These are phyloP conservation scores for Ormosia emarginata DNA, from an alignment of 306 rosid species.

Conservation along the genomic window DNA sequence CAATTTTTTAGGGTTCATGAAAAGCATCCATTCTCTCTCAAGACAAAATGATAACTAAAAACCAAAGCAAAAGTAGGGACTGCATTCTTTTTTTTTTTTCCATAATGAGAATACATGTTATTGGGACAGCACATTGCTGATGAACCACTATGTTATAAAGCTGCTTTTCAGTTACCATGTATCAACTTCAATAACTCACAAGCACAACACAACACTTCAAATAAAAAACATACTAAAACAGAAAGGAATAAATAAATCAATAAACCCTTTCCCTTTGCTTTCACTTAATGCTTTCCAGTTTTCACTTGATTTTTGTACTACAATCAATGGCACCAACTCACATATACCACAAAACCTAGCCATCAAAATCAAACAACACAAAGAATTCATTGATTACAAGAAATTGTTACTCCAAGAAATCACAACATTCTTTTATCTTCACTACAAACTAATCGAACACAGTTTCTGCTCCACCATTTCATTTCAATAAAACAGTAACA, in stretches of 20 bases:
- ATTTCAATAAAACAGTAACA: conserved; percentile 12
- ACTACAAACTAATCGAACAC: not conserved
- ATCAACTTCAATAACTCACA: not conserved
- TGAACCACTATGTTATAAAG: not conserved
- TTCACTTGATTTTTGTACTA: not conserved
- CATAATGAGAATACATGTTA: not conserved
- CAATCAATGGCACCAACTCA: not conserved
- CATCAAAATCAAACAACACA: not conserved
- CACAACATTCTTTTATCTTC: not conserved
- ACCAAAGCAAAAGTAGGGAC: not conserved
- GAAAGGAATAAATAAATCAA: not conserved
- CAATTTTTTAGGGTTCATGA: not conserved
- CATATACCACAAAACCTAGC: not conserved
- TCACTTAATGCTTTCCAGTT: not conserved
- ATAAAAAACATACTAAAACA: not conserved
- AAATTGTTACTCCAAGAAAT: not conserved
- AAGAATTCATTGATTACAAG: not conserved
- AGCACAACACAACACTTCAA: not conserved
- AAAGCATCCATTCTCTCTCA: not conserved
- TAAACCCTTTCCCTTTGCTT: not conserved
- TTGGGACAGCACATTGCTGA: not conserved
- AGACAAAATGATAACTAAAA: not conserved
- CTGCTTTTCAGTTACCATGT: not conserved
- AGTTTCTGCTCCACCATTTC: not conserved
- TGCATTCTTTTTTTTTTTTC: not conserved